Evolutionary conservation across 2,329 filamentous ascomycete genomes (phyloP).

Genomic region (Alternaria sp.): DNA sequence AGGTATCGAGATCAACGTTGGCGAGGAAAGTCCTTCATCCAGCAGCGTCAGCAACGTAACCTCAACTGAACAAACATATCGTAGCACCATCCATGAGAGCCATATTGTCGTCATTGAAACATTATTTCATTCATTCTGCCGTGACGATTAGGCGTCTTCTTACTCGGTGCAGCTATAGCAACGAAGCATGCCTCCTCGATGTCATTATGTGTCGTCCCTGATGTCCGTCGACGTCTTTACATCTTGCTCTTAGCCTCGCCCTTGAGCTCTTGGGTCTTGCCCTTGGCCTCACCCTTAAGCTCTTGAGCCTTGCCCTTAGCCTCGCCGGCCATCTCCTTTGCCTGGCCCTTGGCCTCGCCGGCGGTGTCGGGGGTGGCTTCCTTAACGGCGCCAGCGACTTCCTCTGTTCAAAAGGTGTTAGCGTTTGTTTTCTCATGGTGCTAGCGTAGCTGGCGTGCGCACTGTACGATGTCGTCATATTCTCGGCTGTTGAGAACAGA

Average conservation of each 20-base stretch:
- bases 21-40: neutral
- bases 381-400: constrained; percentile 55
- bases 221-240: constrained; percentile 16
- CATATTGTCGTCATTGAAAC: neutral
- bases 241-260: constrained; percentile 58
- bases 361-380: constrained; percentile 36
- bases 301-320: constrained; percentile 55
- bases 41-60: neutral
- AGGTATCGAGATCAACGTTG: neutral
- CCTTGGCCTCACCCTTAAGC: constrained; percentile 51
- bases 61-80: neutral
- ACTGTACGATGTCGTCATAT: constrained; percentile 18
- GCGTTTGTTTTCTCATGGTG: neutral
- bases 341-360: constrained; percentile 51
- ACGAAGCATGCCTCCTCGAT: neutral
- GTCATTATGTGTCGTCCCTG: constrained; percentile 2
- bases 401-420: constrained; percentile 51
- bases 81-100: neutral
- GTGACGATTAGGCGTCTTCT: neutral
- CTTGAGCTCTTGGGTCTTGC: constrained; percentile 51
- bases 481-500: constrained; percentile 7
- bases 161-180: neutral
- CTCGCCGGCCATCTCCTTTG: constrained; percentile 49
- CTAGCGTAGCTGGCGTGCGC: neutral
- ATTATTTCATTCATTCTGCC: constrained; percentile 6